These are phyloP conservation scores for Cetraspora pellucida DNA, from an alignment of 192 early-diverging fungal genomes.

Conservation along the genomic window DNA sequence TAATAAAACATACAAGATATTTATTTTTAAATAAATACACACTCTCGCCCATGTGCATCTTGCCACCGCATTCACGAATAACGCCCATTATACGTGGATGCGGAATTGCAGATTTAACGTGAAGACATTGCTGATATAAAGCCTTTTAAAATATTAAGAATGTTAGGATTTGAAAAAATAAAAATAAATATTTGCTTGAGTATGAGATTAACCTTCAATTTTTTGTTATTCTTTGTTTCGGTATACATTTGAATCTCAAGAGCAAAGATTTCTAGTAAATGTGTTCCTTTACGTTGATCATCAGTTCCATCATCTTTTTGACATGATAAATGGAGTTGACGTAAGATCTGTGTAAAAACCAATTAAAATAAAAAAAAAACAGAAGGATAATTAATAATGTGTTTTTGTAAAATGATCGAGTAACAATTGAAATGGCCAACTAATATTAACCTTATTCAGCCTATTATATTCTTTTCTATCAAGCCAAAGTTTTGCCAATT, in stretches of 20 bases:
- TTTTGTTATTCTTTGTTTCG: slow-evolving; percentile 81
- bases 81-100: slow-evolving; percentile 97
- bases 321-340: slow-evolving; percentile 72
- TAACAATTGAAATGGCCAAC: background rate
- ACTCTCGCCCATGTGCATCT: slow-evolving; percentile 96
- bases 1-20: background rate
- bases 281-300: slow-evolving; percentile 90
- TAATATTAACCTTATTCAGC: slow-evolving; percentile 59
- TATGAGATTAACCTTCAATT: slow-evolving; percentile 68
- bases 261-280: slow-evolving; percentile 90
- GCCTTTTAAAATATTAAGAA: slow-evolving; percentile 42
- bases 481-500: slow-evolving; percentile 82
- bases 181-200: background rate
- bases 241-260: slow-evolving; percentile 98
- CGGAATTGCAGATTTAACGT: slow-evolving; percentile 91
- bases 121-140: slow-evolving; percentile 85
- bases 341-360: slow-evolving; percentile 64
- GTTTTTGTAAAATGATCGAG: background rate
- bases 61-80: slow-evolving; percentile 96
- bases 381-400: background rate
- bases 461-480: slow-evolving; percentile 78
- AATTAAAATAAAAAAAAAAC: too few species aligned
- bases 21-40: slow-evolving; percentile 35
- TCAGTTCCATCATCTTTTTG: slow-evolving; percentile 81
- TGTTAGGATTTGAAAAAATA: background rate